A percentile compares a stretch with the other conserved stretches of the same genome.
These are phyloP conservation scores for Linderniella brevidens DNA, from an alignment of 257 asterid species.

Conservation along the genomic window DNA sequence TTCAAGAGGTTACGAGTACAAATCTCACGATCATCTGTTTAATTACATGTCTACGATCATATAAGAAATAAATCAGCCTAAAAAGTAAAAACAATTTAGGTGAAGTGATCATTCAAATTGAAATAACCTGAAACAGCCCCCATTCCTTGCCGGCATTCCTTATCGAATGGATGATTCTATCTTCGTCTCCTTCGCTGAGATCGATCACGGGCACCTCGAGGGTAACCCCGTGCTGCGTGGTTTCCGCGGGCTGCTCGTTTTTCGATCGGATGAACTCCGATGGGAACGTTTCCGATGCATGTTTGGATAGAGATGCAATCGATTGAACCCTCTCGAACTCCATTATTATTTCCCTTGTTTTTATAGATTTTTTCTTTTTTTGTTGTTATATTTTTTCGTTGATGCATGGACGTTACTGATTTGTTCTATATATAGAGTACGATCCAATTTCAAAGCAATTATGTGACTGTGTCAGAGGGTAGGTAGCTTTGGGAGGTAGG, in stretches of 20 bases:
- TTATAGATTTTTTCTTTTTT: not conserved
- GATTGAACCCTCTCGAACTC: conserved; percentile 31
- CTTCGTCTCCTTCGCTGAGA: conserved; percentile 11
- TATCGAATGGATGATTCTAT: conserved; percentile 11
- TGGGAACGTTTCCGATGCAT: not conserved
- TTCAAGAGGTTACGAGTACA: too few relatives aligned
- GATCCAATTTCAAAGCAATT: too few relatives aligned
- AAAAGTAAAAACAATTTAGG: too few relatives aligned
- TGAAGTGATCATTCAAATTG: too few relatives aligned
- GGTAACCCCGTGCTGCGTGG: not conserved
- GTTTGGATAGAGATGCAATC: conserved; percentile 20
- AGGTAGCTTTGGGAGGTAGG: too few relatives aligned
- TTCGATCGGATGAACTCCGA: too few relatives aligned
- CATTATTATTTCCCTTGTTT: conserved; percentile 7
- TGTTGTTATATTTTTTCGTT: not conserved
- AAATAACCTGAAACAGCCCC: conserved; percentile 37
- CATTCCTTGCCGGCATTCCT: conserved; percentile 31
- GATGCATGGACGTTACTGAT: too few relatives aligned
- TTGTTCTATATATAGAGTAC: too few relatives aligned
- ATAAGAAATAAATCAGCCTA: too few relatives aligned
- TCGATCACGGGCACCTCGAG: conserved; percentile 45
- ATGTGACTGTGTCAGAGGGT: not conserved
- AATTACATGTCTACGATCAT: too few relatives aligned
- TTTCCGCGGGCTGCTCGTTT: too few relatives aligned
- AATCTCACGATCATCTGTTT: too few relatives aligned